Percentiles rank a stretch among this genome's conserved stretches.
phyloP scores from a whole-genome alignment of 208 protist genomes.

The Hexamita inflata region DNA sequence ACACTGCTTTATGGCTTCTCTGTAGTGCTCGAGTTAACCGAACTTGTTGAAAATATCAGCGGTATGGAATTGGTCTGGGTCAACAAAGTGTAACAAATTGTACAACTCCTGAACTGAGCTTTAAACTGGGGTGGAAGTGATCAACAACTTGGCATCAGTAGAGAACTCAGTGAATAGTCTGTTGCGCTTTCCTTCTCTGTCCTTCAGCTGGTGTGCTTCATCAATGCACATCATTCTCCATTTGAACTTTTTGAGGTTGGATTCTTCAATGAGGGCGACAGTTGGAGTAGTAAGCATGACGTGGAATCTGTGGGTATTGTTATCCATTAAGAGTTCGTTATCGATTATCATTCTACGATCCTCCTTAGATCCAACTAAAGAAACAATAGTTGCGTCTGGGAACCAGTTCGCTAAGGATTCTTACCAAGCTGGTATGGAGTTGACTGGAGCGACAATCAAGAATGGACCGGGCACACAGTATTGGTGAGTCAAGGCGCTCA shows the following conservation, averaged over 20 bases:
- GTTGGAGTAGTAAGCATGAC: constrained; percentile 47
- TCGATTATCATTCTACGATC: constrained; percentile 25
- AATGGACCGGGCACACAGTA: constrained; percentile 33
- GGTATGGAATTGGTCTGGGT: constrained; percentile 1
- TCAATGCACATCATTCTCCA: constrained; percentile 30
- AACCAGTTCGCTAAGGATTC: constrained; percentile 34
- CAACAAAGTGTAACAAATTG: constrained; percentile 45
- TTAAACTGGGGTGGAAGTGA: constrained; percentile 48
- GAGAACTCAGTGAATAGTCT: constrained; percentile 2
- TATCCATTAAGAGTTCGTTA: not conserved
- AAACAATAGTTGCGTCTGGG: constrained; percentile 15
- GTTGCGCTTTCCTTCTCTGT: not conserved
- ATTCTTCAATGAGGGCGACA: constrained; percentile 29
- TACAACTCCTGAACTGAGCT: constrained; percentile 44
- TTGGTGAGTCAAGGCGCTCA: constrained; percentile 14
- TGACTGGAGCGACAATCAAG: constrained; percentile 39
- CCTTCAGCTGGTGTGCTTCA: constrained; percentile 39
- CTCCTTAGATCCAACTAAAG: constrained; percentile 29
- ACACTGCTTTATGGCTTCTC: too few species aligned
- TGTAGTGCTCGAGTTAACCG: too few species aligned
- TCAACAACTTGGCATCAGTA: constrained; percentile 19
- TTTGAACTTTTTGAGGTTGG: constrained; percentile 17
- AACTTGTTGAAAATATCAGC: not conserved
- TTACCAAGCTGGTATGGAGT: constrained; percentile 38
- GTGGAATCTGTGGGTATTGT: constrained; percentile 36